Evolutionary conservation across 2,329 filamentous ascomycete species (phyloP), one percentile per base, ranked within the genome.

Genomic region (Aspergillus aculeatus): DNA sequence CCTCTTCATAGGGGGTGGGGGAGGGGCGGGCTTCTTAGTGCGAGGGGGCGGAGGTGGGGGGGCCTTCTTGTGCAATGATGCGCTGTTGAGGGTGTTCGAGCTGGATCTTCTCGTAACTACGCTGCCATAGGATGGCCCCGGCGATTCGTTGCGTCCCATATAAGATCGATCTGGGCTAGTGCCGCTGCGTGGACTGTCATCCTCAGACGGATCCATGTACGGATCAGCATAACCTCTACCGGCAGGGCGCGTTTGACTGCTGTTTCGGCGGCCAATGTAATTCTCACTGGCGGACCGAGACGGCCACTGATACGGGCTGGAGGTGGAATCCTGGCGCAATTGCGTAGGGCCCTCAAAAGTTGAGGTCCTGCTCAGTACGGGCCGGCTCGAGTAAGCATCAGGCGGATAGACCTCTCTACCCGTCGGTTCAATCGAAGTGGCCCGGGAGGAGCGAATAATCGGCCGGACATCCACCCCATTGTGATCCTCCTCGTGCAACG

Each of bases 21-120:
- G 85, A 61, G 86, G 85, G 23, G 84, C 83, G 12, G 86, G 85
- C 73, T 89, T 89, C 80, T 88, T 89, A 38, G 83, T 77, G 69
- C 86, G 78, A 23, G 82, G 83, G 9, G 84, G 83, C 26, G 85
- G 85, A 24, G 86, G 87, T 29, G 87, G 86, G 50, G 85, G 84
- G 49, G 81, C 82, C 73, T 84, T 86, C 72, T 83, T 83, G 50
- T 74, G 69, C 26, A 71, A 52, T 50, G 63, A 62, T 14, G 62
- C 63, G 31, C 64, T 65, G 66, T 71, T 71, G 66, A 77, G 57
- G 7, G 76, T 77, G 19, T 77, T 78, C 67, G 80, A 81, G 68
- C 83, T 86, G 23, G 81, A 75, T 31, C 77, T 79, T 61, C 83
- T 77, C 50, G 83, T 83, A 48, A 80, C 70, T 53, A 75, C 75